phyloP scores from a whole-genome alignment of 75 land plant genomes.

The Selaginella moellendorffii region DNA sequence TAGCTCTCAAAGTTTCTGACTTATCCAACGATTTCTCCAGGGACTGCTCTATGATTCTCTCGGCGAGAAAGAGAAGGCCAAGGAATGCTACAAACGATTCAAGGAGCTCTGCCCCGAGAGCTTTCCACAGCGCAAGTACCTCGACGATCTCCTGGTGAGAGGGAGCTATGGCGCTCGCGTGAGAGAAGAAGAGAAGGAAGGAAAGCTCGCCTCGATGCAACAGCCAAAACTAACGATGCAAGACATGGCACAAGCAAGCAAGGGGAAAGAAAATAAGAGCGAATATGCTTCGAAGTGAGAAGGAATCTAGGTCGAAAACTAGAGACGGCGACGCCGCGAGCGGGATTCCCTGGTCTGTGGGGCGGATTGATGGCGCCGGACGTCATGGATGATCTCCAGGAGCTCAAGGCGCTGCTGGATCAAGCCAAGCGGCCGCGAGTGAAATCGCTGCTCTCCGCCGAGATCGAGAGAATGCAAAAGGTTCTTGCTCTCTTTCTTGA shows the following conservation, averaged over 20 bases:
- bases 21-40: neutral
- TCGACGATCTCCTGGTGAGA: neutral
- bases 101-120: neutral
- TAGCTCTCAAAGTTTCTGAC: neutral
- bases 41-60: neutral
- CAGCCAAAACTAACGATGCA: neutral
- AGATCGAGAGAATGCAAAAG: slow-evolving; percentile 39
- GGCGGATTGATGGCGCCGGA: slow-evolving; percentile 32
- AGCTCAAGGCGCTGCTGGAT: slow-evolving; percentile 46
- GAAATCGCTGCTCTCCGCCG: slow-evolving; percentile 37
- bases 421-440: slow-evolving; percentile 69
- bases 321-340: slow-evolving; percentile 4
- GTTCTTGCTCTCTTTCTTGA: too few species aligned
- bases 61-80: neutral
- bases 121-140: neutral
- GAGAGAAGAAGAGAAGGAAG: neutral
- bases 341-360: slow-evolving; percentile 3
- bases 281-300: too few species aligned
- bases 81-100: neutral
- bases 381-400: slow-evolving; percentile 44
- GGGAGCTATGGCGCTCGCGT: neutral
- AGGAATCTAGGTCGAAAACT: too few species aligned
- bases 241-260: too few species aligned
- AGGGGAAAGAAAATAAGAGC: too few species aligned
- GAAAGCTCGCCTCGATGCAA: neutral